Evolutionary conservation across 345 rosid genomes (phyloP).

Genomic region (Populus simonii): DNA sequence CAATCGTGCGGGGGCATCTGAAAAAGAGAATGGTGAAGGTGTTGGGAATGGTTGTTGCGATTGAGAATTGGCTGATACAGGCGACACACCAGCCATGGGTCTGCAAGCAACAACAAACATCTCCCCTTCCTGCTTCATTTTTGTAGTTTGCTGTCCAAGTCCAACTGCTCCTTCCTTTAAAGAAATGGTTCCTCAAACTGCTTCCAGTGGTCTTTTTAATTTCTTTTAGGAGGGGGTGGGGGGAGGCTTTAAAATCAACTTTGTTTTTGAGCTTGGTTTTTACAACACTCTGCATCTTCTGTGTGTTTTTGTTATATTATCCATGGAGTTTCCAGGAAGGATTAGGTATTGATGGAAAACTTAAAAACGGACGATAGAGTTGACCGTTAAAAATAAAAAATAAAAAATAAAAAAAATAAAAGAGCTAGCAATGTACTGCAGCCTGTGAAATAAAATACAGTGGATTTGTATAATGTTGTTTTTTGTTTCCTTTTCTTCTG

Average conservation of each 20-base stretch:
- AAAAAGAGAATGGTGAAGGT: constrained; percentile 61
- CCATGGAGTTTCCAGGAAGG: constrained; percentile 20
- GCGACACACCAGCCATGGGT: constrained; percentile 44
- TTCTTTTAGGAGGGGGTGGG: background rate
- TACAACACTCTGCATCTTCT: background rate
- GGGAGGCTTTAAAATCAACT: background rate
- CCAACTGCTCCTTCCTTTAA: constrained; percentile 14
- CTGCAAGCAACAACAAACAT: constrained; percentile 28
- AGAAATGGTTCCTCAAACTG: constrained; percentile 12
- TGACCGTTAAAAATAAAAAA: too few species aligned
- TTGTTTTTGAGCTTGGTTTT: background rate
- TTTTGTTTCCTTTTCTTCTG: too few species aligned
- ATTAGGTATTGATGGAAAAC: background rate
- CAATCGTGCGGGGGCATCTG: constrained; percentile 31
- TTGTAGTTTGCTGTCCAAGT: background rate
- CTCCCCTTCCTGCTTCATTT: constrained; percentile 31
- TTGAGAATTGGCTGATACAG: constrained; percentile 27
- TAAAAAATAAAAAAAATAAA: too few species aligned
- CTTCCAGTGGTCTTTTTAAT: background rate
- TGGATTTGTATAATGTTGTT: too few species aligned
- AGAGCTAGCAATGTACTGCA: too few species aligned
- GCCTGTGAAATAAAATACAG: too few species aligned
- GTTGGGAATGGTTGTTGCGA: constrained; percentile 42
- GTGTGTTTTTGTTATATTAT: background rate
- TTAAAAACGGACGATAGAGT: background rate